A percentile compares a stretch with the other conserved stretches of the same genome.
Conservation (phyloP, 345 rosid species). For the Ailanthus altissimus region DNA sequence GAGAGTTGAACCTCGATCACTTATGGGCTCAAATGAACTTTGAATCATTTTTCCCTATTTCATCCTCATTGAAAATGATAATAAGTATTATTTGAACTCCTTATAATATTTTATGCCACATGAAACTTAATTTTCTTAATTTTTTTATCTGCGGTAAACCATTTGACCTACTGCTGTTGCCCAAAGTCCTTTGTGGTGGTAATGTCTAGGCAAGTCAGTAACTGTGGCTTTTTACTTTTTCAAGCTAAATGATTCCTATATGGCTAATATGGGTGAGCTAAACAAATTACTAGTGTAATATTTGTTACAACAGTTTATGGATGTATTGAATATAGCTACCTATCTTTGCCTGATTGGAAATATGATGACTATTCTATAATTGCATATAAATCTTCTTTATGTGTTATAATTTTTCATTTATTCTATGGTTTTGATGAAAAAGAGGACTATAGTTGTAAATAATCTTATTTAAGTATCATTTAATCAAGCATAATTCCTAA, state of each 20-base stretch:
- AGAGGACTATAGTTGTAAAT: background rate
- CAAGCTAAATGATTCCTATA: background rate
- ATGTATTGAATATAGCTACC: background rate
- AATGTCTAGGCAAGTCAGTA: background rate
- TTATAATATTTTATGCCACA: background rate
- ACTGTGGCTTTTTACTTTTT: background rate
- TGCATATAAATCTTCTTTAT: background rate
- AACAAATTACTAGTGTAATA: constrained; percentile 1
- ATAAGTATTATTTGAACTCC: background rate
- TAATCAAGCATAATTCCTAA: background rate
- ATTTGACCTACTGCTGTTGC: background rate
- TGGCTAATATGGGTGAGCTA: background rate
- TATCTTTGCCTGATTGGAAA: background rate
- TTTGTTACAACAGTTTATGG: background rate
- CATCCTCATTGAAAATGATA: background rate
- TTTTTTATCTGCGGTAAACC: background rate
- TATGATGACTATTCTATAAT: background rate
- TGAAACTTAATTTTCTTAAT: background rate
- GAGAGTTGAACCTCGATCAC: background rate
- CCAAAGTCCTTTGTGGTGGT: background rate
- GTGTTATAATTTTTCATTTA: background rate
- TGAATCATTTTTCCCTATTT: background rate
- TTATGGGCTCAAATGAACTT: background rate
- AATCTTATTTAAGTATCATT: background rate
- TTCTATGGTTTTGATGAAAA: background rate